Percentiles rank a stretch among this genome's conserved stretches.
phyloP scores from a whole-genome alignment of 257 asterid genomes.

The Voacanga thouarsii region DNA sequence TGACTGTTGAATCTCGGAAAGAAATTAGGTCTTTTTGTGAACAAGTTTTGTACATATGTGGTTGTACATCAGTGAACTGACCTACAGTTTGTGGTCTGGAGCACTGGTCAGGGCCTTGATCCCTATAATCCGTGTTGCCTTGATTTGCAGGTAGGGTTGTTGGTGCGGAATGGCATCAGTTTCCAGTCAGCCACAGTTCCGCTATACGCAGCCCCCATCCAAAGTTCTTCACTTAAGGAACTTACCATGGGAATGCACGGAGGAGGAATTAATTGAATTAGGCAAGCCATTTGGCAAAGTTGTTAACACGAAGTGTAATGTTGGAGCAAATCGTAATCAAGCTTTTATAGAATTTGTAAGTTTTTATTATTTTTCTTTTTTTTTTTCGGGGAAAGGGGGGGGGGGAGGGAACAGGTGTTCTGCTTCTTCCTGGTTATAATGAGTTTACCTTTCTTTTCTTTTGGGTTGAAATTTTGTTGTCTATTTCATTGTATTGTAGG shows the following conservation, averaged over 20 bases:
- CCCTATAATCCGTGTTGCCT: not conserved
- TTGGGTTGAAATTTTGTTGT: slow-evolving; percentile 9
- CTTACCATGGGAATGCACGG: slow-evolving; percentile 97
- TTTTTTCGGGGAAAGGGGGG: not conserved
- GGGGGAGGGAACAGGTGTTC: not conserved
- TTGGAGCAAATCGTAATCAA: slow-evolving; percentile 96
- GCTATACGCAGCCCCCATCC: slow-evolving; percentile 95
- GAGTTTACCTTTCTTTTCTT: not conserved
- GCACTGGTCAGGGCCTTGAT: not conserved
- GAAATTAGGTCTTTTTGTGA: not conserved
- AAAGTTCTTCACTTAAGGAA: slow-evolving; percentile 97
- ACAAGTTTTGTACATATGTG: not conserved
- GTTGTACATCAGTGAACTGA: not conserved
- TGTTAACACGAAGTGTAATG: slow-evolving; percentile 96
- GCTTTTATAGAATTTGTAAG: slow-evolving; percentile 98
- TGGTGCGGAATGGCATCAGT: slow-evolving; percentile 74
- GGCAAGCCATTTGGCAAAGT: slow-evolving; percentile 98
- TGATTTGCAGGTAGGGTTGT: slow-evolving; percentile 29
- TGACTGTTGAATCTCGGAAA: not conserved
- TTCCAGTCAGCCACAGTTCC: slow-evolving; percentile 95
- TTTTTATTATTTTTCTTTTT: not conserved
- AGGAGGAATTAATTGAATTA: slow-evolving; percentile 87
- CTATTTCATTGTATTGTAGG: slow-evolving; percentile 36
- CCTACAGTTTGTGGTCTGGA: not conserved
- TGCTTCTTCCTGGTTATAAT: slow-evolving; percentile 8